Percentiles rank a stretch among this genome's conserved stretches.
Conservation (phyloP, 2,329 filamentous ascomycete species). For the Rhynchosporium graminicola region DNA sequence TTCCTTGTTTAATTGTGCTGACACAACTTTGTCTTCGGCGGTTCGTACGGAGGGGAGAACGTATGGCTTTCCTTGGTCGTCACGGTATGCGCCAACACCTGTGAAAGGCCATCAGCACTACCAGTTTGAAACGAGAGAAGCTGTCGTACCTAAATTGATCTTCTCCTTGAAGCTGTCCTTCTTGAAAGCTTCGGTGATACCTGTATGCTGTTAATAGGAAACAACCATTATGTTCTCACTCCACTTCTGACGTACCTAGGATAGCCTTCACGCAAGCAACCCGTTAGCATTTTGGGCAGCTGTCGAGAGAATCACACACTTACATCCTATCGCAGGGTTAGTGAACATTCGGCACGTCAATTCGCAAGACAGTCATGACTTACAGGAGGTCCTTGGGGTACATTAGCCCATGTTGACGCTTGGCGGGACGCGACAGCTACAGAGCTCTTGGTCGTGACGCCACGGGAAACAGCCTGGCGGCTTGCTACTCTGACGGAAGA, state of each 20-base stretch:
- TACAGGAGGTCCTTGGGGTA: constrained; percentile 93
- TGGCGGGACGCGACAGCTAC: constrained; percentile 32
- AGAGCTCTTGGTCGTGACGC: constrained; percentile 32
- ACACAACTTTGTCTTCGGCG: constrained; percentile 84
- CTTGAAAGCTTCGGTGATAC: constrained; percentile 99
- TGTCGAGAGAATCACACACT: constrained; percentile 26
- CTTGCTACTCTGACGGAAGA: constrained; percentile 56
- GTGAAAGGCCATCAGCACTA: constrained; percentile 28
- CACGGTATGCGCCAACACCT: constrained; percentile 97
- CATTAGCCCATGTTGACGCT: constrained; percentile 81
- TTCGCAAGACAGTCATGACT: constrained; percentile 44
- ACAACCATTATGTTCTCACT: constrained; percentile 19
- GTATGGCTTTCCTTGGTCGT: constrained; percentile 96
- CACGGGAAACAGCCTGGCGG: constrained; percentile 46
- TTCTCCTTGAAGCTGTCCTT: constrained; percentile 90
- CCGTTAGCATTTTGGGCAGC: constrained; percentile 41
- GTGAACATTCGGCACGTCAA: constrained; percentile 13
- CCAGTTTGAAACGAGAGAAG: constrained; percentile 12
- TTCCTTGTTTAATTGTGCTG: constrained; percentile 85
- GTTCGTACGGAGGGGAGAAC: constrained; percentile 90
- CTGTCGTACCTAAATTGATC: constrained; percentile 86
- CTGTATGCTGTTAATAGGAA: constrained; percentile 46
- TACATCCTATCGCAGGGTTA: constrained; percentile 42
- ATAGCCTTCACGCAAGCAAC: constrained; percentile 60
- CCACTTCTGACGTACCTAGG: constrained; percentile 58